These are phyloP conservation scores for Pseudocercospora vitis DNA, from an alignment of 2,329 filamentous ascomycete genomes.

Conservation along the genomic window DNA sequence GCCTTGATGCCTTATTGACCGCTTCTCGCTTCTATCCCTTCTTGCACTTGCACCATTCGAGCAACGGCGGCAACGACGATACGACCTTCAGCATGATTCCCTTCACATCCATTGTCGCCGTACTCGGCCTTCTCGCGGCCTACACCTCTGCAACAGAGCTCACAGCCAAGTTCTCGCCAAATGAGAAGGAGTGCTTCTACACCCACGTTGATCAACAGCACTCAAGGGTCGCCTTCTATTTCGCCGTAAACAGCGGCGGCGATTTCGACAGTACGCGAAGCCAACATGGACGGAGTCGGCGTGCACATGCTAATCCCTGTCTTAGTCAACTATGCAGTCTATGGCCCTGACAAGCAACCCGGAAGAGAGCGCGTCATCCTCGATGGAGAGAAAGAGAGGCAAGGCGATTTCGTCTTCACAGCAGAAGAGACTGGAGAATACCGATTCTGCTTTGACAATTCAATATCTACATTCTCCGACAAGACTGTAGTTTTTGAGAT, in stretches of 20 bases:
- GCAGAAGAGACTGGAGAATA: conserved; percentile 86
- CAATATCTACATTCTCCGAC: conserved; percentile 96
- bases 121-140: conserved; percentile 65
- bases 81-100: conserved; percentile 28
- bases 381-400: conserved; percentile 84
- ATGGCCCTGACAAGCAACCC: conserved; percentile 62
- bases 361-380: conserved; percentile 69
- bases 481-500: conserved; percentile 99
- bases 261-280: conserved; percentile 69
- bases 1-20: not conserved
- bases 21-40: not conserved
- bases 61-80: conserved; percentile 1
- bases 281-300: not conserved
- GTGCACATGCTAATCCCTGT: conserved; percentile 15
- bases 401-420: conserved; percentile 97
- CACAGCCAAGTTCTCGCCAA: conserved; percentile 85
- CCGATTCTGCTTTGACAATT: conserved; percentile 96
- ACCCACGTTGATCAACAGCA: conserved; percentile 72
- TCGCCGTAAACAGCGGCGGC: conserved; percentile 97
- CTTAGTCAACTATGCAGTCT: conserved; percentile 79
- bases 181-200: conserved; percentile 97
- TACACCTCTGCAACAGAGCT: conserved; percentile 82
- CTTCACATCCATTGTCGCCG: conserved; percentile 30
- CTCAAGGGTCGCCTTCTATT: conserved; percentile 96
- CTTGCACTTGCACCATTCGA: not conserved